Base-by-base conservation (phyloP, 1,139 yeast genomes). In the Kodamaea ohmeri region DNA sequence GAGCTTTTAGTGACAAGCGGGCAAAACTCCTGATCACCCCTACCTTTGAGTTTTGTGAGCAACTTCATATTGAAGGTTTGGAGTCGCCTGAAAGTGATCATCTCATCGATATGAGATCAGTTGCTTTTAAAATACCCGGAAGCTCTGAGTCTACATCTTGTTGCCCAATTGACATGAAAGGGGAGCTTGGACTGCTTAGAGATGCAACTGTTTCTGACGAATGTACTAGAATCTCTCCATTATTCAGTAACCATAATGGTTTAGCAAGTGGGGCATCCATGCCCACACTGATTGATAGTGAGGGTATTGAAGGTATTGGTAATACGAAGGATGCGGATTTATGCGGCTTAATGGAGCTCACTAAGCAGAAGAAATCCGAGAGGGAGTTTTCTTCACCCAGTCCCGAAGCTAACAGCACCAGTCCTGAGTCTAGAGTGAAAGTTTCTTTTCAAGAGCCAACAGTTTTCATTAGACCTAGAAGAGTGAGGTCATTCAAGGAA, bases 401-500 rank as follows among this genome's bases (percentile, higher is more conserved):
- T n/a, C n/a, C n/a, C n/a, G n/a, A n/a, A n/a, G n/a, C n/a, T n/a
- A n/a, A n/a, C n/a, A n/a, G n/a, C n/a, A n/a, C n/a, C n/a, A n/a
- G n/a, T n/a, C n/a, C n/a, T 12, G 6, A 25, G 28, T 8, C 9
- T 13, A 13, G 6, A 14, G 17, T 9, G 15, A 18, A 25, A 15
- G 35, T 17, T n/a, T 12, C 28, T 11, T 25, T 25, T 13, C 28
- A 8, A 11, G 16, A 17, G 4, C 6, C 16, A 4, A 11, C 12
- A 25, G 12, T 13, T 12, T 13, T 6, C 6, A 4, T 11, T 5
- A 25, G 14, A 11, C 16, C 27, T 4, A 15, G 25, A 2, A 37
- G 36, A 26, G 27, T 18, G 17, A 12, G 30, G 20, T 31, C 36
- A 8, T 22, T 30, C 17, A 31, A 21, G 15, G 30, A 29, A 16